phyloP scores from a whole-genome alignment of 169 alveolate species.

The Plasmodium falciparum region DNA sequence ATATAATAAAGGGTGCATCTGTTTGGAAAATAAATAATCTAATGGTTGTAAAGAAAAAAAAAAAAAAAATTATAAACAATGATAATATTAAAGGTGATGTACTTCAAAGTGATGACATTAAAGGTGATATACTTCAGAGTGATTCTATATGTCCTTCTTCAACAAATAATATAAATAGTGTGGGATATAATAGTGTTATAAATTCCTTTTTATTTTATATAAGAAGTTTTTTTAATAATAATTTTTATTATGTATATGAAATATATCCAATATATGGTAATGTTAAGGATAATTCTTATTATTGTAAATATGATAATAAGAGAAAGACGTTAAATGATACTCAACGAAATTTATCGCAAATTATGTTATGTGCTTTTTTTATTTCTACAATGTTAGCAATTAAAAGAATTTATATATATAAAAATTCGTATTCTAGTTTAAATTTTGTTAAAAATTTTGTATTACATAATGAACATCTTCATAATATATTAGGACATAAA shows the following conservation, averaged over 20 bases:
- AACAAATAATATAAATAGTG: no score
- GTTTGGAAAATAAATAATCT: conserved; percentile 55
- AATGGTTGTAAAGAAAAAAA: conserved; percentile 51
- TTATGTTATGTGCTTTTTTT: conserved; percentile 39
- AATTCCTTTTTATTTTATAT: no score
- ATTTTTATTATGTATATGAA: conserved; percentile 22
- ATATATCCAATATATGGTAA: conserved; percentile 58
- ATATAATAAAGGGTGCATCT: conserved; percentile 17
- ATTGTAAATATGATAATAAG: conserved; percentile 64
- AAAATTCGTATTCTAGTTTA: conserved; percentile 63
- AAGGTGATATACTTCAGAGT: no score
- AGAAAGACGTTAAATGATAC: conserved; percentile 34
- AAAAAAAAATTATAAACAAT: not conserved
- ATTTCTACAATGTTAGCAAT: conserved; percentile 43
- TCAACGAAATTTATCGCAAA: conserved; percentile 22
- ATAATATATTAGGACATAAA: conserved; percentile 26
- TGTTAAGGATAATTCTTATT: conserved; percentile 41
- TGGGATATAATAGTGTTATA: no score
- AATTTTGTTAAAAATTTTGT: conserved; percentile 68
- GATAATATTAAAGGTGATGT: not conserved
- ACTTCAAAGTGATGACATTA: no score
- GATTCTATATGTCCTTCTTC: no score
- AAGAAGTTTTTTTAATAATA: not conserved
- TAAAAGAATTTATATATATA: conserved; percentile 45
- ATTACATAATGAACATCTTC: conserved; percentile 35